Conservation (phyloP, 1,139 yeast species). For the Diutina rugosa region DNA sequence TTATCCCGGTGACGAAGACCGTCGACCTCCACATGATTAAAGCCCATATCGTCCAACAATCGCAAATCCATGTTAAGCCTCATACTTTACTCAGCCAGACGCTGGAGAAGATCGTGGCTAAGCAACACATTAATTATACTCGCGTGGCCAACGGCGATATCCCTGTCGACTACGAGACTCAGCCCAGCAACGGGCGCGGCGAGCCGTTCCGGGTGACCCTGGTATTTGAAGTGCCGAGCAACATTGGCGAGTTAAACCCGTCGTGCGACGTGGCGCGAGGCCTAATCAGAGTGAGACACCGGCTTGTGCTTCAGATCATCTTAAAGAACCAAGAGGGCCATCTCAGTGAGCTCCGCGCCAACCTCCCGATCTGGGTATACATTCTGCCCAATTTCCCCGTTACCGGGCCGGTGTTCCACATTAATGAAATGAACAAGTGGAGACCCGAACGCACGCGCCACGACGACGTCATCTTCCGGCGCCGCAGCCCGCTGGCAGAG, state of each 20-base stretch:
- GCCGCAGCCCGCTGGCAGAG: neutral
- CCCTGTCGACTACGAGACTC: conserved; percentile 10
- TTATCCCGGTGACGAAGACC: conserved; percentile 52
- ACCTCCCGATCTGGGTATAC: conserved; percentile 48
- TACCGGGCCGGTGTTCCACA: neutral
- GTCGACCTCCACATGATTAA: conserved; percentile 10
- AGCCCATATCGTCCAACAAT: neutral
- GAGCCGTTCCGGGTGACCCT: conserved; percentile 44
- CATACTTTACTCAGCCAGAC: neutral
- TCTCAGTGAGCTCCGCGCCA: conserved; percentile 55
- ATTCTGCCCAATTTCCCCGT: conserved; percentile 29
- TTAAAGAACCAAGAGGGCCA: conserved; percentile 45
- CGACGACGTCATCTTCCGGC: neutral
- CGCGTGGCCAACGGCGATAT: neutral
- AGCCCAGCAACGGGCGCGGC: conserved; percentile 10
- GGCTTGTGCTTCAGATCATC: conserved; percentile 42
- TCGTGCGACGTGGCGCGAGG: conserved; percentile 39
- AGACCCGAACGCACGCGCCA: neutral
- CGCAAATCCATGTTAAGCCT: neutral
- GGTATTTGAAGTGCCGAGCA: conserved; percentile 35
- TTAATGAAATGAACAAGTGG: neutral
- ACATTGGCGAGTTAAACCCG: conserved; percentile 41
- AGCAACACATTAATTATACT: conserved; percentile 13
- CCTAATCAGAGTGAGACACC: conserved; percentile 45
- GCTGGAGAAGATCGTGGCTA: conserved; percentile 10